Evolutionary conservation across 768 basidiomycete species (phyloP).

Genomic region (Auricularia heimuer): DNA sequence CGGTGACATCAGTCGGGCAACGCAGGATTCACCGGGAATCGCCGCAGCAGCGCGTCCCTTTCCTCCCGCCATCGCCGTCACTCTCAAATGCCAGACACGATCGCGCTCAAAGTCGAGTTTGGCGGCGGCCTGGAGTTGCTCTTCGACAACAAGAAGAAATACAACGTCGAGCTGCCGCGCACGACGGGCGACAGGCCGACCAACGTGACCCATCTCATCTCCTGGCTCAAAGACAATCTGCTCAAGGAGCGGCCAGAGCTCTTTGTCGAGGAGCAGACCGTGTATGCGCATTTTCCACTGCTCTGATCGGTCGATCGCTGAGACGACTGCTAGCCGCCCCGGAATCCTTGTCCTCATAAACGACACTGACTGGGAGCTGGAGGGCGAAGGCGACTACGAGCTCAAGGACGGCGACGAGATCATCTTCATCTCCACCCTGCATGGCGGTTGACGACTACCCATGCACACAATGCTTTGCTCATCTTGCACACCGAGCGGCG

Average conservation of each 20-base stretch:
- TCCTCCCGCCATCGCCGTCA: not conserved
- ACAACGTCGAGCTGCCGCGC: not conserved
- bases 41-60: not conserved
- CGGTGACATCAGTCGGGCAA: not conserved
- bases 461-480: not conserved
- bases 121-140: conserved; percentile 80
- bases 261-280: conserved; percentile 78
- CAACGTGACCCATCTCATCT: conserved; percentile 69
- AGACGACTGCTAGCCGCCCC: conserved; percentile 54
- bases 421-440: conserved; percentile 93
- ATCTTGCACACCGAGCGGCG: too few relatives aligned
- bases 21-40: not conserved
- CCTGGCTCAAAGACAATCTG: conserved; percentile 64
- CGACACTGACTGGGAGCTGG: conserved; percentile 95
- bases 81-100: not conserved
- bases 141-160: conserved; percentile 44
- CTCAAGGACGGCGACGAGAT: conserved; percentile 77
- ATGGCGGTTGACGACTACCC: conserved; percentile 59
- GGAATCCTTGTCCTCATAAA: conserved; percentile 96
- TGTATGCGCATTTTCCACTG: conserved; percentile 40
- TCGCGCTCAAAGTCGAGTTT: conserved; percentile 51
- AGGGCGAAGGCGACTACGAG: conserved; percentile 82
- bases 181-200: conserved; percentile 28
- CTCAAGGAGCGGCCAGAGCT: conserved; percentile 80
- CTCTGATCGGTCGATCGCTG: not conserved